Conservation (phyloP, 2,329 filamentous ascomycete species). For the Pseudogymnoascus sp. region DNA sequence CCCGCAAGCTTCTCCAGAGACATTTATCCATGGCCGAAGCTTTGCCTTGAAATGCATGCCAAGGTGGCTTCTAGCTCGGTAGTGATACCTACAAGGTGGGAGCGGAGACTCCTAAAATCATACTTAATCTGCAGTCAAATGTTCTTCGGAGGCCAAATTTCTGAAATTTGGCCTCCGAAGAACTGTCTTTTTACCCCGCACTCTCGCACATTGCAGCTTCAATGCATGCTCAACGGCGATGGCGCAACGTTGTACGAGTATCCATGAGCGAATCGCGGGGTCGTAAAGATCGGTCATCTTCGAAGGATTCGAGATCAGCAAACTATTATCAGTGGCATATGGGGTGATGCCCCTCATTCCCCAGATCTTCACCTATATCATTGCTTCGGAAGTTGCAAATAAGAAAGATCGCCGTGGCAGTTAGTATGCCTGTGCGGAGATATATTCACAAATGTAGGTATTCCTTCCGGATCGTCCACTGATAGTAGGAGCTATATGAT, state of each 20-base stretch:
- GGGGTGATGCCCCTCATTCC: background rate
- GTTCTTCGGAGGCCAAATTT: background rate
- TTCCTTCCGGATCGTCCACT: background rate
- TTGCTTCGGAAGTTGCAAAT: background rate
- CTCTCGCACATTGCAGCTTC: background rate
- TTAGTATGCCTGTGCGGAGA: background rate
- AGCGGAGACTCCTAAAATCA: background rate
- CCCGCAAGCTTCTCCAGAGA: background rate
- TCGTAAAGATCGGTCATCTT: background rate
- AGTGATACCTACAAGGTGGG: background rate
- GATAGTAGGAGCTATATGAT: background rate
- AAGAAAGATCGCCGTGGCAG: background rate
- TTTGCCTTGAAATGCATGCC: background rate
- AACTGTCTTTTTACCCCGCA: background rate
- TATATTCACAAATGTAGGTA: slow-evolving; percentile 5
- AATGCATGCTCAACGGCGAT: background rate
- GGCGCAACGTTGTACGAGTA: slow-evolving; percentile 6
- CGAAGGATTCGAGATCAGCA: background rate
- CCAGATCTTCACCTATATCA: background rate
- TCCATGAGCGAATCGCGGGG: background rate
- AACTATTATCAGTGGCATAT: background rate
- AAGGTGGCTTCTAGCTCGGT: background rate
- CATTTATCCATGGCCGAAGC: background rate
- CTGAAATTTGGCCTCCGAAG: background rate
- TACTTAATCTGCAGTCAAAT: background rate